Base-by-base conservation (phyloP, 2,329 filamentous ascomycete genomes). In the Penicillium sp. region DNA sequence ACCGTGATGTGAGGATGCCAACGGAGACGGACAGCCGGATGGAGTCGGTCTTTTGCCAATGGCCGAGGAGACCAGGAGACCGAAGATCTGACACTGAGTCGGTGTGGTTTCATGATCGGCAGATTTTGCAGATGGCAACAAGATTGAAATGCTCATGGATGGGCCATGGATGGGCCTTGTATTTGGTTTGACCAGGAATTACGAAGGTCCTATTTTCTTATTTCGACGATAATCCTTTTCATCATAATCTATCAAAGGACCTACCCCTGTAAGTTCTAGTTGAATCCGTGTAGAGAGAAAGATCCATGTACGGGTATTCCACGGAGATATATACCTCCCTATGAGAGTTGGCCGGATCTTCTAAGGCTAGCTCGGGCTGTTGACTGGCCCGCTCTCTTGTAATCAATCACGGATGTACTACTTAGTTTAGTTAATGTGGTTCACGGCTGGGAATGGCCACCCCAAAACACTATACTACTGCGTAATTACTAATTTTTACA, bases 1-100 rank as follows among this genome's bases (percentile, higher is more conserved):
- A 74, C 70, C 11, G 74, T 79, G 58, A 79, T 79, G 76, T 79
- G 68, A 75, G 35, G 43, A 3, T 2, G 13, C 2, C 11, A 14
- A 25, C 3, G 13, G 22, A 38, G n/a, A 19, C 26, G 25, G 42
- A 26, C 30, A n/a, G 22, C 13, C 51, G 16, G 38, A 42, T 42
- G 13, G 13, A n/a, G 28, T 48, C 25, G 25, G 14, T 10, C 13
- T 48, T 48, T n/a, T n/a, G 16, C 10, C 25, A 28, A n/a, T 11
- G 25, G 7, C 45, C 26, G 14, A 19, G 7, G 26, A 6, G 0
- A 11, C 14, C 22, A 25, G 7, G 25, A 46, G 43, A 16, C 6
- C 11, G 30, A 33, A 3, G 11, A 33, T 33, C 19, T 11, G 26
- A 16, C 30, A 16, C n/a, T 40, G 19, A 22, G 37, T 8, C 8